Percentiles rank a stretch among this genome's conserved stretches.
Conservation (phyloP, 441 rosid species). For the Adansonia rubrostipa region DNA sequence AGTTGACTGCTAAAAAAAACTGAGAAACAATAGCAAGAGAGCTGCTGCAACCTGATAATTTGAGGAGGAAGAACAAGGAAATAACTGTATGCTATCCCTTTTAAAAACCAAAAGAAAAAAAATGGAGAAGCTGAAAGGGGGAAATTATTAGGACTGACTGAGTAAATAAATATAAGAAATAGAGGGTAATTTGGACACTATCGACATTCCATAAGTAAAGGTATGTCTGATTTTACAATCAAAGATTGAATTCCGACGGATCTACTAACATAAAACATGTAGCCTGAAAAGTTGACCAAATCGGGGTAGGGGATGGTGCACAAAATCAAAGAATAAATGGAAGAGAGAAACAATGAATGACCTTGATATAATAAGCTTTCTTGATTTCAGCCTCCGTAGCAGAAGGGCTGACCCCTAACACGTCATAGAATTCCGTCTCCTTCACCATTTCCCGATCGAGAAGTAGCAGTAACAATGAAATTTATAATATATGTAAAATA, state of each 20-base stretch:
- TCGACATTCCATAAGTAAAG: neutral
- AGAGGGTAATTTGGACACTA: neutral
- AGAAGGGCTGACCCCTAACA: conserved; percentile 88
- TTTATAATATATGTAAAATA: too few relatives aligned
- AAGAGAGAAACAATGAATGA: conserved; percentile 17
- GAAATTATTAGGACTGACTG: neutral
- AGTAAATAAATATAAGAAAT: neutral
- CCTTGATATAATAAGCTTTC: conserved; percentile 97
- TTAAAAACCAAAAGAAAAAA: too few relatives aligned
- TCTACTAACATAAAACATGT: neutral
- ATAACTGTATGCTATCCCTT: too few relatives aligned
- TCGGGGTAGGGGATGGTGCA: neutral
- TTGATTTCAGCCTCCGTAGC: conserved; percentile 95
- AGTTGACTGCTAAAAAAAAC: neutral
- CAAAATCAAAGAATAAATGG: too few relatives aligned
- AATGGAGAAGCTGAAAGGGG: too few relatives aligned
- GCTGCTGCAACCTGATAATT: neutral
- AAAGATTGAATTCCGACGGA: neutral
- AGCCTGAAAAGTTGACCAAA: neutral
- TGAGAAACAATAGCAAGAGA: neutral
- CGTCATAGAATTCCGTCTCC: conserved; percentile 95
- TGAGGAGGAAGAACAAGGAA: neutral
- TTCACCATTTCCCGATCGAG: conserved; percentile 62
- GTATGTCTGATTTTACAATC: neutral
- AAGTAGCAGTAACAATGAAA: too few relatives aligned